phyloP scores from a whole-genome alignment of 148 eudicot genomes.

The Heliosperma pusillum region DNA sequence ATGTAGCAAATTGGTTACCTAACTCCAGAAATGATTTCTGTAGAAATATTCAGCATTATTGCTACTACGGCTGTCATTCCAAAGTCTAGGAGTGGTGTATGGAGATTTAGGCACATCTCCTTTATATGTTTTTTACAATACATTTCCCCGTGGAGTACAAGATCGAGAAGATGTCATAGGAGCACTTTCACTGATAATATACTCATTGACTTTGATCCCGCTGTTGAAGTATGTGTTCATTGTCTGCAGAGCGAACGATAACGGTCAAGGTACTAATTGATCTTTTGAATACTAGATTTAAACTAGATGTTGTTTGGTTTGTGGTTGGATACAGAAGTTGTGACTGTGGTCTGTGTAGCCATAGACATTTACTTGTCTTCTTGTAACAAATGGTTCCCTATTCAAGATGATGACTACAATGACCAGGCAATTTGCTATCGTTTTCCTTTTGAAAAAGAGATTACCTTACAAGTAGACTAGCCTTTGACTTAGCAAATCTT shows the following conservation, averaged over 20 bases:
- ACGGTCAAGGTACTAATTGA: conserved; percentile 72
- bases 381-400: neutral
- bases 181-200: conserved; percentile 89
- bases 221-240: conserved; percentile 90
- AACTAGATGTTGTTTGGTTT: conserved; percentile 5
- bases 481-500: too few species aligned
- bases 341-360: neutral
- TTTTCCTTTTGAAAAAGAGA: too few species aligned
- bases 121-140: conserved; percentile 89
- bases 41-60: conserved; percentile 84
- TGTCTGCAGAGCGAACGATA: conserved; percentile 88
- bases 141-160: conserved; percentile 65
- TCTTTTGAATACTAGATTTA: conserved; percentile 3
- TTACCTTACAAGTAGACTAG: too few species aligned
- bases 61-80: conserved; percentile 79
- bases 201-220: conserved; percentile 88
- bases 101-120: conserved; percentile 99
- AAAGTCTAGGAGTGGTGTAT: conserved; percentile 97
- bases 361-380: neutral
- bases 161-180: conserved; percentile 85
- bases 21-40: conserved; percentile 26
- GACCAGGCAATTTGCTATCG: neutral
- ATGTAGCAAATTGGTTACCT: conserved; percentile 16
- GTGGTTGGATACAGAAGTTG: neutral
- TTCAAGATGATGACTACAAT: neutral